Evolutionary conservation across 441 rosid genomes (phyloP).

Genomic region (Brassica balearica): DNA sequence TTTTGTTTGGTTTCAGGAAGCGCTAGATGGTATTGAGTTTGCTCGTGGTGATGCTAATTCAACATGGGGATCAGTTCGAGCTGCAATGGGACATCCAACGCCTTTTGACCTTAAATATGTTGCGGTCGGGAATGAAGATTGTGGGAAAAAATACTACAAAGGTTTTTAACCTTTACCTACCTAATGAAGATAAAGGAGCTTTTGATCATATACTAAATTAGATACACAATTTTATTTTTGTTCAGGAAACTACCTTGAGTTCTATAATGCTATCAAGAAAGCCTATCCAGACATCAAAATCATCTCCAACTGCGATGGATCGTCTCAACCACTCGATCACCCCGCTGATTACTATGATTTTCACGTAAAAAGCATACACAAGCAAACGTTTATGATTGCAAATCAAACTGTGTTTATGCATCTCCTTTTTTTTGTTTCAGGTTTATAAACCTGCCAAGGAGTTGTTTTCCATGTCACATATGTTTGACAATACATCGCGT

Average conservation of each 20-base stretch:
- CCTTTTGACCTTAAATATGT: constrained; percentile 90
- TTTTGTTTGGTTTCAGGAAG: constrained; percentile 64
- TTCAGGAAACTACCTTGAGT: constrained; percentile 87
- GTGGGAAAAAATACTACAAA: constrained; percentile 76
- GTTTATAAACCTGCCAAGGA: constrained; percentile 64
- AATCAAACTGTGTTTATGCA: constrained; percentile 10
- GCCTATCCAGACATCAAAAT: constrained; percentile 81
- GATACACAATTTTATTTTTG: not conserved
- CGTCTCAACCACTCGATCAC: constrained; percentile 69
- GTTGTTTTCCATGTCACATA: constrained; percentile 68
- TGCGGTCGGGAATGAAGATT: constrained; percentile 91
- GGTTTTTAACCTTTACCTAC: constrained; percentile 50
- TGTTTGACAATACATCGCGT: constrained; percentile 66
- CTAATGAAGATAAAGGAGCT: constrained; percentile 10
- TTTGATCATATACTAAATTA: constrained; percentile 10
- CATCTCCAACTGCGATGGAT: constrained; percentile 89
- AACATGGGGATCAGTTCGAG: constrained; percentile 84
- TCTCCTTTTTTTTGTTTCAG: constrained; percentile 41
- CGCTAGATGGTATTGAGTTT: constrained; percentile 90
- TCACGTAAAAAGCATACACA: constrained; percentile 54
- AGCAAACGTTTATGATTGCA: not conserved
- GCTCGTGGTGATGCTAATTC: constrained; percentile 74
- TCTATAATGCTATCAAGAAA: constrained; percentile 67
- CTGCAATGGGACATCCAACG: constrained; percentile 82
- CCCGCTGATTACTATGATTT: constrained; percentile 84